A percentile compares a stretch with the other conserved stretches of the same genome.
phyloP scores from a whole-genome alignment of 2,329 filamentous ascomycete species.

The Leptosphaerulina australis region DNA sequence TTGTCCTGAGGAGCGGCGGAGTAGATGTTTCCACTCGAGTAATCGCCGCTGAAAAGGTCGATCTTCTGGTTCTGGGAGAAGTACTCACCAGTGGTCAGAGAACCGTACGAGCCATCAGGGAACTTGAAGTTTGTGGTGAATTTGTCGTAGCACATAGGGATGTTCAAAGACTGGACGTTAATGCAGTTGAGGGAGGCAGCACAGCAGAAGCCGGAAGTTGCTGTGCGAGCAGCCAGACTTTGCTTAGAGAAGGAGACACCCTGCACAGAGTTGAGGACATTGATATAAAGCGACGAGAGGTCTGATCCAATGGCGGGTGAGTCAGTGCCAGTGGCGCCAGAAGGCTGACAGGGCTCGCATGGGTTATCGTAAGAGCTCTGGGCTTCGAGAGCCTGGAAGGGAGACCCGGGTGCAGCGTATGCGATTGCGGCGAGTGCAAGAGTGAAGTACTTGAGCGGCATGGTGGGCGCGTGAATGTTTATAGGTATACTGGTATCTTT shows the following conservation, averaged over 20 bases:
- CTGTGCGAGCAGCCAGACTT: slow-evolving; percentile 22
- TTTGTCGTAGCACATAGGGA: slow-evolving; percentile 60
- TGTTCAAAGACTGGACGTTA: slow-evolving; percentile 48
- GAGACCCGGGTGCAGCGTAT: slow-evolving; percentile 24
- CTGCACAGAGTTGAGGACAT: slow-evolving; percentile 46
- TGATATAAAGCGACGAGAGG: slow-evolving; percentile 44
- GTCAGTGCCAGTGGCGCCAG: slow-evolving; percentile 40
- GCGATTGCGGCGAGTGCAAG: slow-evolving; percentile 34
- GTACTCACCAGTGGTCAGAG: slow-evolving; percentile 54
- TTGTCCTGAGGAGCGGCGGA: slow-evolving; percentile 42
- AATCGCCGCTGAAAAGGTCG: slow-evolving; percentile 55
- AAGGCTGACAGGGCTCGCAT: slow-evolving; percentile 46
- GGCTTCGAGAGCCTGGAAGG: slow-evolving; percentile 26
- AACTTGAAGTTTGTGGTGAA: slow-evolving; percentile 60
- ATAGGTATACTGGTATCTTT: neutral
- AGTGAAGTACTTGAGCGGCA: slow-evolving; percentile 34
- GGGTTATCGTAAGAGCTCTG: slow-evolving; percentile 34
- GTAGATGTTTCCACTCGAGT: slow-evolving; percentile 56
- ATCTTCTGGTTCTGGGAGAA: slow-evolving; percentile 47
- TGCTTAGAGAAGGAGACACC: slow-evolving; percentile 42
- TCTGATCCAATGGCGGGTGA: slow-evolving; percentile 43
- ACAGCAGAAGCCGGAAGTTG: slow-evolving; percentile 41
- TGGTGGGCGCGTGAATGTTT: slow-evolving; percentile 11
- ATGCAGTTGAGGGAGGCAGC: slow-evolving; percentile 50
- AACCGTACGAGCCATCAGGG: slow-evolving; percentile 55